phyloP scores from a whole-genome alignment of 768 basidiomycete genomes.

The Pisolithus marmoratus region DNA sequence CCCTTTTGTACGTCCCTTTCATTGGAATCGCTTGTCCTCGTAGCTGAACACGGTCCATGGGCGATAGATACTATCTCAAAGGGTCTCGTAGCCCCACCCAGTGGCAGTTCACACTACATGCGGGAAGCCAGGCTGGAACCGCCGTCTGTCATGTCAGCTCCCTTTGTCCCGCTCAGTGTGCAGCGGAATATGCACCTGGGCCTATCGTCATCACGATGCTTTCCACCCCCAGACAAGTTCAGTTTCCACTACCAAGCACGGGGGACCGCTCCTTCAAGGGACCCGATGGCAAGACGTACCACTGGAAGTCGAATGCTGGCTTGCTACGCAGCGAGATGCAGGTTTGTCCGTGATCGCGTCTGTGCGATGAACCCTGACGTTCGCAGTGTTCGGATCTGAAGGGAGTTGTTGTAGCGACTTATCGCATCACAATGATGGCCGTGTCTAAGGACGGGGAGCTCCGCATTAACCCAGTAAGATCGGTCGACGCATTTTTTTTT shows the following conservation, averaged over 20 bases:
- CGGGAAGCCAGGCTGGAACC: conserved; percentile 13
- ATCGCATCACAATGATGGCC: conserved; percentile 19
- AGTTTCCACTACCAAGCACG: conserved; percentile 8
- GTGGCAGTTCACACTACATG: conserved; percentile 21
- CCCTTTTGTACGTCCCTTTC: conserved; percentile 11
- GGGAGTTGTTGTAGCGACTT: conserved; percentile 20
- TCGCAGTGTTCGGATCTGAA: conserved; percentile 14
- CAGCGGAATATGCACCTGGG: conserved; percentile 4
- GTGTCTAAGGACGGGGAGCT: conserved; percentile 23
- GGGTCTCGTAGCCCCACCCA: conserved; percentile 10
- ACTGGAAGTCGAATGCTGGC: conserved; percentile 11
- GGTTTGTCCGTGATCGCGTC: conserved; percentile 6
- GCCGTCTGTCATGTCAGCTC: conserved; percentile 18
- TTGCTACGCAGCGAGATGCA: conserved; percentile 19
- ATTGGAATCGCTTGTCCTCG: background rate
- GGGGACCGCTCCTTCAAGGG: conserved; percentile 20
- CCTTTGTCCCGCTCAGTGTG: conserved; percentile 15
- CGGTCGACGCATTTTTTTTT: background rate
- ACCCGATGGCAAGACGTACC: conserved; percentile 17
- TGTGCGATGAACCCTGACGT: background rate
- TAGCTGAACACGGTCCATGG: background rate
- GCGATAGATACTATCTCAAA: conserved; percentile 21
- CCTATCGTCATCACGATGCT: conserved; percentile 12
- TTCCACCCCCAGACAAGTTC: conserved; percentile 7
- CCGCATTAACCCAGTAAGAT: conserved; percentile 22